phyloP scores from a whole-genome alignment of 768 basidiomycete species.

The Termitomyces bulborhizus region DNA sequence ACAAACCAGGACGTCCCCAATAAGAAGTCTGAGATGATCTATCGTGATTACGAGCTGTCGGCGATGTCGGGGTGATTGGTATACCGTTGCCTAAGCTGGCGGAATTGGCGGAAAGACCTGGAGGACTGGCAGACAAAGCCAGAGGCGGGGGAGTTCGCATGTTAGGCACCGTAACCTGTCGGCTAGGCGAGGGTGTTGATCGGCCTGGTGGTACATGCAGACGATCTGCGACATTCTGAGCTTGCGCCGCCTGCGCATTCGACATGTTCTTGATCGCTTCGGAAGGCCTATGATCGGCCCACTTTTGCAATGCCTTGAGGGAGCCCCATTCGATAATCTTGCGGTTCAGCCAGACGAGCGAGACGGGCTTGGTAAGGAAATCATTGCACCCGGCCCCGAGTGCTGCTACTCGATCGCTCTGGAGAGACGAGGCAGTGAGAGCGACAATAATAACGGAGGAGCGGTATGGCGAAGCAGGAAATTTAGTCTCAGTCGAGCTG shows the following conservation, averaged over 20 bases:
- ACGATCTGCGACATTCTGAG: slow-evolving; percentile 39
- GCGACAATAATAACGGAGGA: slow-evolving; percentile 99
- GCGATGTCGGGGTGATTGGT: neutral
- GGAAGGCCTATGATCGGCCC: slow-evolving; percentile 75
- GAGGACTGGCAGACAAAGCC: neutral
- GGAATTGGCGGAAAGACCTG: neutral
- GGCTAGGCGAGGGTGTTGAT: slow-evolving; percentile 24
- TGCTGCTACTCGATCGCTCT: slow-evolving; percentile 93
- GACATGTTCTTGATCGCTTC: slow-evolving; percentile 28
- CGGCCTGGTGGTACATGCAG: slow-evolving; percentile 36
- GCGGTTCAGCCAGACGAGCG: slow-evolving; percentile 90
- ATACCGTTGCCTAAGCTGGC: neutral
- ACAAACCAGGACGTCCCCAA: slow-evolving; percentile 5
- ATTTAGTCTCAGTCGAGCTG: slow-evolving; percentile 38
- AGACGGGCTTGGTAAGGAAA: slow-evolving; percentile 96
- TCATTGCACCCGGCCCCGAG: slow-evolving; percentile 98
- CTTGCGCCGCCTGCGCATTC: slow-evolving; percentile 33
- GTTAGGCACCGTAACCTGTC: slow-evolving; percentile 1
- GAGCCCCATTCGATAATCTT: slow-evolving; percentile 99
- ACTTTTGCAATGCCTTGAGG: slow-evolving; percentile 91
- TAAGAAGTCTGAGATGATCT: neutral
- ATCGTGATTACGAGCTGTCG: neutral
- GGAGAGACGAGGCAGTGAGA: slow-evolving; percentile 94
- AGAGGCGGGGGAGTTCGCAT: slow-evolving; percentile 2
- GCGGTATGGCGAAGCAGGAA: slow-evolving; percentile 62